phyloP scores from a whole-genome alignment of 140 eudicot genomes.

The Ambrosia hybrid region DNA sequence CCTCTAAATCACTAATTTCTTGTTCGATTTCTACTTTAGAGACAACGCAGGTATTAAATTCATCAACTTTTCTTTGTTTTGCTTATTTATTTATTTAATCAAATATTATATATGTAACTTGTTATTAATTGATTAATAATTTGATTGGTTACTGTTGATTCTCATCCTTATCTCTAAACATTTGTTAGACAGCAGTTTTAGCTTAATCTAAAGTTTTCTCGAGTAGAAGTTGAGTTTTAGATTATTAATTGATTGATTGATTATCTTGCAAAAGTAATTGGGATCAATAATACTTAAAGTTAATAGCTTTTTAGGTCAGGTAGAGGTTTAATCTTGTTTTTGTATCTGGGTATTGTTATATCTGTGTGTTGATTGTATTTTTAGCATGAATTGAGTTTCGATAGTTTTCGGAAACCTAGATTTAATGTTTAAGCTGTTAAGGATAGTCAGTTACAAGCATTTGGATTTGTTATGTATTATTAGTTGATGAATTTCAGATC shows the following conservation, averaged over 20 bases:
- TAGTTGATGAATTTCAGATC: slow-evolving; percentile 17
- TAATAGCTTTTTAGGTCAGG: slow-evolving; percentile 17
- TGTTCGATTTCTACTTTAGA: slow-evolving; percentile 9
- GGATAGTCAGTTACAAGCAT: background rate
- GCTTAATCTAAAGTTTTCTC: slow-evolving; percentile 10
- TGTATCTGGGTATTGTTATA: background rate
- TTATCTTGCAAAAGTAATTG: background rate
- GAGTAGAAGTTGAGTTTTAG: slow-evolving; percentile 12
- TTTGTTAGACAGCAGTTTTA: background rate
- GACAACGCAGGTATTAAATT: slow-evolving; percentile 25
- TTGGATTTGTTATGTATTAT: background rate
- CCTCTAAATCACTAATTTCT: slow-evolving; percentile 20
- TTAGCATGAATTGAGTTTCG: slow-evolving; percentile 8
- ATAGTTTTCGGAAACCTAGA: slow-evolving; percentile 21
- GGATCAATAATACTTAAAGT: slow-evolving; percentile 4
- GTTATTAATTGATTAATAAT: background rate
- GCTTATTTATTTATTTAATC: background rate
- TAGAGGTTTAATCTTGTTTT: slow-evolving; percentile 6
- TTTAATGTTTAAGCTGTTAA: background rate
- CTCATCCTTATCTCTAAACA: background rate
- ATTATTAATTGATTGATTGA: slow-evolving; percentile 10
- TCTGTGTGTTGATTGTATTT: slow-evolving; percentile 11
- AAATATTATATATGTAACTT: background rate
- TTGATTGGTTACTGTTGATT: slow-evolving; percentile 18
- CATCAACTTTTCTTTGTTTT: background rate